Evolutionary conservation across 2,329 filamentous ascomycete species (phyloP), one percentile per base, ranked within the genome.

Genomic region (Fusarium abutilonis): DNA sequence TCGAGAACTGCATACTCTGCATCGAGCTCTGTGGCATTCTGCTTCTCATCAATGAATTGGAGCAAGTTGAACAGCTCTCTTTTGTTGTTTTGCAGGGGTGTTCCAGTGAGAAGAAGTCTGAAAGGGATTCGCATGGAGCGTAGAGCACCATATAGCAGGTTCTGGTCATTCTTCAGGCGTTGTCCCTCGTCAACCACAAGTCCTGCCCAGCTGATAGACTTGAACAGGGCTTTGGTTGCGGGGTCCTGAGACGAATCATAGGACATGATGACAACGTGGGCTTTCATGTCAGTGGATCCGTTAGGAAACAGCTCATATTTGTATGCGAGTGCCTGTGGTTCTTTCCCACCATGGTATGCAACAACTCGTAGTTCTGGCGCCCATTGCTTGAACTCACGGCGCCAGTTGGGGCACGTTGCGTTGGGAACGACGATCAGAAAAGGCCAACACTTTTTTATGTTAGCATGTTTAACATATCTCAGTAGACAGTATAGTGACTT

Each of bases 371-470:
- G 78, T 7, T 86, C 86, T 2, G 94, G 94, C 0, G 90, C 89
- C 94, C 94, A 99, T 66, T 91, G 89, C 78, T 96, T 96, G 75
- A 98, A 92, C 73, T 99, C 95, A 44, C 94, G 88, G 6, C 94
- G 90, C 94, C 95, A 99, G 73, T 99, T 99, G n/a, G 93, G 87
- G 74, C 93, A 96, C 0, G 95, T 99, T 0, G 94, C 89, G 72
- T 98, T 98, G 0, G 95, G 95, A 1, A 96, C 94, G 2, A 97
- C 92, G 4, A 98, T 83, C 14, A 99, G 82, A 72, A 97, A 98
- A 0, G 95, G 95, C 85, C 91, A 98, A 75, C 92, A 95, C 71
- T 78, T 39, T 43, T 14, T 35, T 4, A 23, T 11, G 55, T 74
- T 41, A 72, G 56, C 32, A 52, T 41, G 40, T 10, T 26, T 21